These are phyloP conservation scores for Leonotis leonurus DNA, from an alignment of 257 asterid species.

Conservation along the genomic window DNA sequence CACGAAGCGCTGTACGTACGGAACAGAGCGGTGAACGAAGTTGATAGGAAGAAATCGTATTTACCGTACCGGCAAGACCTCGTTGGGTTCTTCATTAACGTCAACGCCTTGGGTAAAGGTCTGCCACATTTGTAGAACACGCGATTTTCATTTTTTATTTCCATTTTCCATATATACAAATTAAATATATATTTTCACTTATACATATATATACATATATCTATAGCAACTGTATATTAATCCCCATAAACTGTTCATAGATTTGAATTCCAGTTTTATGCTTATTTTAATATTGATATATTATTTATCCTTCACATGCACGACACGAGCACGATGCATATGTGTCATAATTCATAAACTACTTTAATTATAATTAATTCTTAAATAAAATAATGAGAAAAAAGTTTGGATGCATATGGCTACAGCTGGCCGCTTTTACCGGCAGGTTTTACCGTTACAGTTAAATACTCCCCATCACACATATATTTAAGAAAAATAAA, in stretches of 20 bases:
- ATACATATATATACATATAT: not conserved
- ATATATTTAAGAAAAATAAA: too few species aligned
- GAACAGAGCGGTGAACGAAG: conserved; percentile 45
- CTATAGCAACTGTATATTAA: not conserved
- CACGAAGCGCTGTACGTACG: conserved; percentile 56
- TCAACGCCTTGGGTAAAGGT: conserved; percentile 35
- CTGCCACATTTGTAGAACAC: conserved; percentile 27
- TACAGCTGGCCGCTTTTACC: not conserved
- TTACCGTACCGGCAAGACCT: conserved; percentile 67
- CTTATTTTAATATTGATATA: not conserved
- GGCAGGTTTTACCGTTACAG: not conserved
- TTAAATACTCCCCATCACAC: too few species aligned
- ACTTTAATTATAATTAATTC: not conserved
- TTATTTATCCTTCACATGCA: not conserved
- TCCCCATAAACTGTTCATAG: too few species aligned
- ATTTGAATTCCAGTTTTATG: not conserved
- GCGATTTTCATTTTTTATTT: not conserved
- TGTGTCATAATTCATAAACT: not conserved
- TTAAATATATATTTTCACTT: not conserved
- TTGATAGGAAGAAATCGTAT: conserved; percentile 59
- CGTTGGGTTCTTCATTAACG: conserved; percentile 62
- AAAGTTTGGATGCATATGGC: not conserved
- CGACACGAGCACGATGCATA: not conserved
- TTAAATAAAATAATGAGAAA: not conserved
- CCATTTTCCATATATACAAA: not conserved